A percentile compares a stretch with the other conserved stretches of the same genome.
These are phyloP conservation scores for Cubamyces sp. DNA, from an alignment of 768 basidiomycete genomes.

Conservation along the genomic window DNA sequence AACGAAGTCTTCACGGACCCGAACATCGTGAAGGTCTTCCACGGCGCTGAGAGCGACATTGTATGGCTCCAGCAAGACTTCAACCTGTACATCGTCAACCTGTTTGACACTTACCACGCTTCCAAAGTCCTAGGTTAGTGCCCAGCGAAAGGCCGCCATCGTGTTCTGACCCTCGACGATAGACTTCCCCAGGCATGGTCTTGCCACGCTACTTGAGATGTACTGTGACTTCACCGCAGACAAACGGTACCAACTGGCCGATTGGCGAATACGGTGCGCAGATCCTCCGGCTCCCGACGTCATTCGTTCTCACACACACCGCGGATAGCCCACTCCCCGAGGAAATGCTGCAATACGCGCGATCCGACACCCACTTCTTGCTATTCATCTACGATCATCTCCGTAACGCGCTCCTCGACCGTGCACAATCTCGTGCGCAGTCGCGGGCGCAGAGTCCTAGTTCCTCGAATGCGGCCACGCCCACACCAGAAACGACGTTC, in stretches of 20 bases:
- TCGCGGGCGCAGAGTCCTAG: constrained; percentile 47
- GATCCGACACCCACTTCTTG: constrained; percentile 95
- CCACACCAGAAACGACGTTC: constrained; percentile 23
- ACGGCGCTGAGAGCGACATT: constrained; percentile 93
- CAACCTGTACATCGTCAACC: constrained; percentile 87
- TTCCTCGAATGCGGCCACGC: constrained; percentile 27
- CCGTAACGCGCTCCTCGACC: constrained; percentile 83
- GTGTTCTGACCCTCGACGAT: neutral
- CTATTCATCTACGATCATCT: constrained; percentile 91
- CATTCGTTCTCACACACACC: neutral
- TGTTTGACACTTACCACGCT: constrained; percentile 98
- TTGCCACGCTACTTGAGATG: constrained; percentile 82
- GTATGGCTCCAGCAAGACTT: constrained; percentile 97
- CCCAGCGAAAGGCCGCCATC: neutral
- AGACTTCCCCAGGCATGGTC: constrained; percentile 85
- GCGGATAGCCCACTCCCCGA: constrained; percentile 68
- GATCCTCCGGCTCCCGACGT: neutral
- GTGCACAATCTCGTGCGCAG: constrained; percentile 45
- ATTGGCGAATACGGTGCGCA: constrained; percentile 89
- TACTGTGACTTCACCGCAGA: constrained; percentile 91
- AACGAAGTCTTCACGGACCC: constrained; percentile 90
- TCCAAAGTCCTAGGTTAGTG: constrained; percentile 76
- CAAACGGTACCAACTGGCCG: constrained; percentile 95
- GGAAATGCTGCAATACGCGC: constrained; percentile 92
- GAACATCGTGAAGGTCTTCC: constrained; percentile 87